Percentiles rank a stretch among this genome's conserved stretches.
Evolutionary conservation across 495 filamentous ascomycete species (phyloP).

Genomic region (Schizothecium vesticola): DNA sequence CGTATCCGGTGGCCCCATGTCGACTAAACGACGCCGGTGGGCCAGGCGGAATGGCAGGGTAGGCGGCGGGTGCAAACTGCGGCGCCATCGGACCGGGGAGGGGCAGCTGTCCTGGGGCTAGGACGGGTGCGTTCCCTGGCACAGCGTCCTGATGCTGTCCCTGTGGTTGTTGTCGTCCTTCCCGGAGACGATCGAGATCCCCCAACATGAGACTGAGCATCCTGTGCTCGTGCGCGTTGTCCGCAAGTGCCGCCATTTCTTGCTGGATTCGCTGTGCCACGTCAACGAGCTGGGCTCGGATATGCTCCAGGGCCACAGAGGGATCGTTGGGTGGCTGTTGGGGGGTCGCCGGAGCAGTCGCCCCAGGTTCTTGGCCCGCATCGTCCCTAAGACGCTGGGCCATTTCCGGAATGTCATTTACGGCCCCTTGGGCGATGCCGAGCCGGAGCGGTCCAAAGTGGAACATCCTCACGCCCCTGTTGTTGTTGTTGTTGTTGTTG

Average conservation of each 20-base stretch:
- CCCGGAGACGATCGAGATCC: constrained; percentile 36
- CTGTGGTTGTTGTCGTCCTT: constrained; percentile 16
- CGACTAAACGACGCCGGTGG: constrained; percentile 37
- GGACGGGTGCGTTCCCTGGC: constrained; percentile 11
- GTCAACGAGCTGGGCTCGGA: constrained; percentile 54
- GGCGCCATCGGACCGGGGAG: constrained; percentile 19
- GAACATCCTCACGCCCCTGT: constrained; percentile 45
- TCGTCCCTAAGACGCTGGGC: constrained; percentile 34
- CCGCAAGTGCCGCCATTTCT: constrained; percentile 51
- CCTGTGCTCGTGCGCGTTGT: constrained; percentile 54
- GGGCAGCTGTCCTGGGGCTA: constrained; percentile 16
- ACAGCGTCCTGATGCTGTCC: constrained; percentile 11
- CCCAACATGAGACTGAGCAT: constrained; percentile 45
- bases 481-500: too few species aligned
- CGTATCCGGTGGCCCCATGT: constrained; percentile 35
- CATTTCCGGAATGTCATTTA: constrained; percentile 44
- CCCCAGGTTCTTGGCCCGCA: constrained; percentile 11
- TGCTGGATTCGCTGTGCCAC: constrained; percentile 62
- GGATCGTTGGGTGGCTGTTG: constrained; percentile 12
- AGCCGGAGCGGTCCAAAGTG: constrained; percentile 57
- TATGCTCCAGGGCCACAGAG: constrained; percentile 24
- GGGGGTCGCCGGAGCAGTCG: constrained; percentile 22
- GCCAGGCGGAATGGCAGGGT: constrained; percentile 2
- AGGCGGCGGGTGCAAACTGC: constrained; percentile 3
- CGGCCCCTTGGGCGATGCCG: constrained; percentile 49